phyloP scores from a whole-genome alignment of 345 rosid species.

The Nephelium lappaceum region DNA sequence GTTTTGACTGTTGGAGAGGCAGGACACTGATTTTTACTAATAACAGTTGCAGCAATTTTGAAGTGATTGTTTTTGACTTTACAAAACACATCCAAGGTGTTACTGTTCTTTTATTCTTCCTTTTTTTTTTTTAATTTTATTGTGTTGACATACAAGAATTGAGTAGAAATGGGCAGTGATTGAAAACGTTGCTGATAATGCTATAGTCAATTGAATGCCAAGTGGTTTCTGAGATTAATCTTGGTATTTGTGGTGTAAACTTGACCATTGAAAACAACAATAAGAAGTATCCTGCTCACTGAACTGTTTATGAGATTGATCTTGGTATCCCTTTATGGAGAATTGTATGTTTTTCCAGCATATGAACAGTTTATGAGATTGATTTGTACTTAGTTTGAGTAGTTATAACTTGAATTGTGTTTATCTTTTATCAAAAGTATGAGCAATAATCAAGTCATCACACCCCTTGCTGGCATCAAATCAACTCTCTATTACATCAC shows the following conservation, averaged over 20 bases:
- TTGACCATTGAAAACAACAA: neutral
- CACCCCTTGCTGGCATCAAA: no score
- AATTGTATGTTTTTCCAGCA: no score
- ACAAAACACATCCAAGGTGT: neutral
- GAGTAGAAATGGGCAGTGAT: neutral
- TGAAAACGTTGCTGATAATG: neutral
- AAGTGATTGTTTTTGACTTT: slow-evolving; percentile 10
- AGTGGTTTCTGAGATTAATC: neutral
- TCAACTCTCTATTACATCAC: no score
- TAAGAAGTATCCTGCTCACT: no score
- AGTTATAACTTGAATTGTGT: no score
- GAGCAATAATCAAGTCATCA: no score
- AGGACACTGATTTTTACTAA: neutral
- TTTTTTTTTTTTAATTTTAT: slow-evolving; percentile 5
- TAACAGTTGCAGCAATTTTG: neutral
- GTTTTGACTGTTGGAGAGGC: neutral
- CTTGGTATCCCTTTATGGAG: neutral
- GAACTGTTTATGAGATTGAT: neutral
- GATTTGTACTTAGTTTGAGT: no score
- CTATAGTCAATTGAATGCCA: neutral
- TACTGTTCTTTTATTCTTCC: neutral
- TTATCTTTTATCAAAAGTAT: no score
- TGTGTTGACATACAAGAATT: neutral
- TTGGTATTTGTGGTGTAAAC: neutral
- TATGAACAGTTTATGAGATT: no score